Percentiles rank a stretch among this genome's conserved stretches.
phyloP scores from a whole-genome alignment of 2,329 filamentous ascomycete genomes.

The Aspergillus hiratsukae region DNA sequence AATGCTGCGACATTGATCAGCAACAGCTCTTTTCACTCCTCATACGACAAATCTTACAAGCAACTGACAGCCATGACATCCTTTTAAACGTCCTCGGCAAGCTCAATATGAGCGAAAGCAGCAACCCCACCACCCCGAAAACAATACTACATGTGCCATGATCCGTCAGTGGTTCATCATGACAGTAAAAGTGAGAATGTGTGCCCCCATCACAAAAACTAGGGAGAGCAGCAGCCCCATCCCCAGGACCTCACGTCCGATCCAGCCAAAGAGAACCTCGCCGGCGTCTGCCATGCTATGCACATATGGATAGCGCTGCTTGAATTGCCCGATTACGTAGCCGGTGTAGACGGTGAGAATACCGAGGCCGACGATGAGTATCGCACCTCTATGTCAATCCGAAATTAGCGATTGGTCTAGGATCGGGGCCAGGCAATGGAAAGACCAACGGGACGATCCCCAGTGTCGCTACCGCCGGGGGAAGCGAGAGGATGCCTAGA shows the following conservation, averaged over 20 bases:
- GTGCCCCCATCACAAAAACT: constrained; percentile 63
- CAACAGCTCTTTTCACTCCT: neutral
- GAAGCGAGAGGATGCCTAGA: constrained; percentile 52
- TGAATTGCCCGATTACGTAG: constrained; percentile 56
- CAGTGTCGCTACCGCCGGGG: constrained; percentile 47
- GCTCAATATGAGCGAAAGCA: constrained; percentile 53
- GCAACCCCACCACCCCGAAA: constrained; percentile 54
- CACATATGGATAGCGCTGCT: constrained; percentile 51
- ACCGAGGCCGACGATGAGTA: constrained; percentile 50
- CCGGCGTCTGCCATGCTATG: constrained; percentile 64
- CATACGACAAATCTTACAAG: constrained; percentile 36
- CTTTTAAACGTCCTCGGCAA: constrained; percentile 58
- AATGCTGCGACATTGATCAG: constrained; percentile 43
- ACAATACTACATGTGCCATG: constrained; percentile 58
- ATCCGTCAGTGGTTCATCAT: constrained; percentile 59
- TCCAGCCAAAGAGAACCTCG: constrained; percentile 54
- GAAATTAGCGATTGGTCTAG: no score
- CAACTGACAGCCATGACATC: constrained; percentile 57
- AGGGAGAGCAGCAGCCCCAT: constrained; percentile 58
- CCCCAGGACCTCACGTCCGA: constrained; percentile 58
- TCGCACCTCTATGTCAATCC: constrained; percentile 35
- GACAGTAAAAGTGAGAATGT: constrained; percentile 63
- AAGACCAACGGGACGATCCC: constrained; percentile 46
- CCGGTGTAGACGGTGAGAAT: constrained; percentile 54
- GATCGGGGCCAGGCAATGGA: neutral